phyloP scores from a whole-genome alignment of 2,329 filamentous ascomycete genomes.

The Paramyrothecium roridum region DNA sequence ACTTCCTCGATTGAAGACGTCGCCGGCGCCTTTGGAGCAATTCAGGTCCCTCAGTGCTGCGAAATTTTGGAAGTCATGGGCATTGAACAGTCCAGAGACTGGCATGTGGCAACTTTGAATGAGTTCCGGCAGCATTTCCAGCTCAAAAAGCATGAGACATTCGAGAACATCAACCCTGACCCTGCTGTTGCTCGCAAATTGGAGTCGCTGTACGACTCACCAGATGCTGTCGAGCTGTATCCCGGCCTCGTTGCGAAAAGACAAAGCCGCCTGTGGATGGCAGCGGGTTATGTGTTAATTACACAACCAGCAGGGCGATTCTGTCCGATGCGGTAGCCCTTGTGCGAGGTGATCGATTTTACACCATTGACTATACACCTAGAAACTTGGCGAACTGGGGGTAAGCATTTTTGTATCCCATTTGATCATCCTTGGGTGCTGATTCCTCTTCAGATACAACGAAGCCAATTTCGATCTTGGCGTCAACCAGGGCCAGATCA shows the following conservation, averaged over 20 bases:
- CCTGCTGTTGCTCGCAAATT: slow-evolving; percentile 40
- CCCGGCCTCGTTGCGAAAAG: slow-evolving; percentile 55
- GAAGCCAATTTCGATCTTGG: slow-evolving; percentile 53
- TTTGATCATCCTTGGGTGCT: background rate
- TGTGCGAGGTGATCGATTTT: slow-evolving; percentile 62
- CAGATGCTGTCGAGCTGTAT: slow-evolving; percentile 54
- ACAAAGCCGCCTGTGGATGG: slow-evolving; percentile 48
- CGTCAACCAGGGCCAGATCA: slow-evolving; percentile 61
- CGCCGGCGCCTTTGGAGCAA: slow-evolving; percentile 48
- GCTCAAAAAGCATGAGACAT: slow-evolving; percentile 43
- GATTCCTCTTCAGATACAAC: background rate
- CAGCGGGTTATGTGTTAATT: slow-evolving; percentile 45
- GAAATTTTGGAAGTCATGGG: slow-evolving; percentile 45
- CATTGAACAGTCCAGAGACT: slow-evolving; percentile 41
- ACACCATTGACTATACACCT: slow-evolving; percentile 57
- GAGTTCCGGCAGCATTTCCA: slow-evolving; percentile 51
- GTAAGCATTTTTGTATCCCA: slow-evolving; percentile 26
- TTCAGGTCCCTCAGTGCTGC: slow-evolving; percentile 42
- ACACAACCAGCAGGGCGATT: slow-evolving; percentile 47
- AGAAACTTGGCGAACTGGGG: slow-evolving; percentile 67
- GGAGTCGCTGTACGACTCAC: slow-evolving; percentile 45
- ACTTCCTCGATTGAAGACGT: slow-evolving; percentile 41
- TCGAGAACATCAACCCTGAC: slow-evolving; percentile 50
- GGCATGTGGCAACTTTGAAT: slow-evolving; percentile 50
- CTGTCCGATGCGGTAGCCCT: slow-evolving; percentile 61